phyloP scores from a whole-genome alignment of 495 filamentous ascomycete species.

The Apiosordaria backusii region DNA sequence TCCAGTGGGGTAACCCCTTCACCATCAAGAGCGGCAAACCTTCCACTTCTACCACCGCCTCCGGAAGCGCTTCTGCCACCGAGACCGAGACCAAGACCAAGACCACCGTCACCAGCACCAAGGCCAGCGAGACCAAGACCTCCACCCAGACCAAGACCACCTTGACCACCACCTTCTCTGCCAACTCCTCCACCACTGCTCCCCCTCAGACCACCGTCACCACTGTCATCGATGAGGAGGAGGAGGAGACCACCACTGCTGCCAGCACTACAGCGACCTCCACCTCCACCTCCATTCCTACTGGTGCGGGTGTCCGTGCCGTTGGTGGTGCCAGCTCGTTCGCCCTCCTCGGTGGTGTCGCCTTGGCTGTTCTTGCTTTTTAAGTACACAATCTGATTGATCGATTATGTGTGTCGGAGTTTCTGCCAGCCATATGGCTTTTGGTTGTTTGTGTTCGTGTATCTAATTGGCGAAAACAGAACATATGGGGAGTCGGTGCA shows the following conservation, averaged over 20 bases:
- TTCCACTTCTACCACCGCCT: conserved; percentile 5
- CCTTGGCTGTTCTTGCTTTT: conserved; percentile 40
- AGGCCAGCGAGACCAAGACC: conserved; percentile 14
- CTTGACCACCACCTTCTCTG: conserved; percentile 9
- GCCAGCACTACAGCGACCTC: conserved; percentile 14
- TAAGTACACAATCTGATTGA: conserved; percentile 25
- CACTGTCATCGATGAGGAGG: neutral
- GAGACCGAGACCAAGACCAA: conserved; percentile 18
- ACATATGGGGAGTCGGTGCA: neutral
- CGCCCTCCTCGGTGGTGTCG: conserved; percentile 40
- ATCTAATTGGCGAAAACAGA: neutral
- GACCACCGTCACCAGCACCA: conserved; percentile 13
- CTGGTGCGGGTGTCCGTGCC: conserved; percentile 23
- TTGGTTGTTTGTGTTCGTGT: neutral
- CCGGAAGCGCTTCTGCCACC: conserved; percentile 9
- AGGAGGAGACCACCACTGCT: conserved; percentile 4
- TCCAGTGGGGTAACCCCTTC: conserved; percentile 53
- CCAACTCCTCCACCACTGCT: conserved; percentile 7
- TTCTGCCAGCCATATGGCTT: neutral
- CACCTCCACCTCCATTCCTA: conserved; percentile 15
- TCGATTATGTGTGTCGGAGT: neutral
- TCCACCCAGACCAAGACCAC: neutral
- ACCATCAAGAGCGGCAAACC: conserved; percentile 33
- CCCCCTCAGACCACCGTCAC: conserved; percentile 15
- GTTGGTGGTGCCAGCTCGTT: conserved; percentile 36